Conservation (phyloP, 2,329 filamentous ascomycete species). For the Dothiorella sarmentorum region DNA sequence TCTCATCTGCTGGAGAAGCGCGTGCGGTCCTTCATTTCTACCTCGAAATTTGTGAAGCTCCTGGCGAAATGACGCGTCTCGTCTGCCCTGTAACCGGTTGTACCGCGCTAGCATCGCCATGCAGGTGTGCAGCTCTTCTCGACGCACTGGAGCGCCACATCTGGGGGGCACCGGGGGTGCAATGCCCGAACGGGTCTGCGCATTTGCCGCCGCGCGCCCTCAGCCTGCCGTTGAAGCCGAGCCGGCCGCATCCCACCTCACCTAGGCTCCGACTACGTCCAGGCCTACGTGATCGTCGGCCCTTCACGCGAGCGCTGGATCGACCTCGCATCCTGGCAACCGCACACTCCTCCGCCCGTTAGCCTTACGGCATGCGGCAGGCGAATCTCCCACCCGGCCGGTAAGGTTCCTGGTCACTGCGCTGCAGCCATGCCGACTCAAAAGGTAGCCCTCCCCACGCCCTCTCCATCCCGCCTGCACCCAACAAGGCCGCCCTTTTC, state of each 20-base stretch:
- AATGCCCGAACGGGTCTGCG: not conserved
- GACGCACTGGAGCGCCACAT: not conserved
- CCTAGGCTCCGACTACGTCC: constrained; percentile 4
- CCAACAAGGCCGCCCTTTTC: constrained; percentile 1
- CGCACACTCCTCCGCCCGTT: constrained; percentile 14
- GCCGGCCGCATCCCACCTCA: not conserved
- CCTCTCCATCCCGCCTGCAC: not conserved
- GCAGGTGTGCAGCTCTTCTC: not conserved
- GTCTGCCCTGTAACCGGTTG: not conserved
- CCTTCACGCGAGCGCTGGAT: constrained; percentile 18
- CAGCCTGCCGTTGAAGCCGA: constrained; percentile 15
- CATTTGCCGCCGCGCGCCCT: constrained; percentile 14
- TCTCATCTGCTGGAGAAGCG: constrained; percentile 12
- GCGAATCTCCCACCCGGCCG: constrained; percentile 17
- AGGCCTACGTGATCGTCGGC: constrained; percentile 17
- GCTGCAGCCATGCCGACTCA: constrained; percentile 2
- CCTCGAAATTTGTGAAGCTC: not conserved
- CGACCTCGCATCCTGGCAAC: constrained; percentile 14
- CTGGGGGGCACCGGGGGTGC: not conserved
- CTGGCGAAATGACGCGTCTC: constrained; percentile 12
- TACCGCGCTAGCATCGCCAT: constrained; percentile 11
- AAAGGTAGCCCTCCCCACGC: constrained; percentile 17
- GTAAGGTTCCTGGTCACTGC: constrained; percentile 16
- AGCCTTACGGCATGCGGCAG: constrained; percentile 19
- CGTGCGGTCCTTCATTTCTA: constrained; percentile 13